Evolutionary conservation across 1,284 basidiomycete genomes (phyloP), one percentile per base, ranked within the genome.

Genomic region (Cutaneotrichosporon curvatum): DNA sequence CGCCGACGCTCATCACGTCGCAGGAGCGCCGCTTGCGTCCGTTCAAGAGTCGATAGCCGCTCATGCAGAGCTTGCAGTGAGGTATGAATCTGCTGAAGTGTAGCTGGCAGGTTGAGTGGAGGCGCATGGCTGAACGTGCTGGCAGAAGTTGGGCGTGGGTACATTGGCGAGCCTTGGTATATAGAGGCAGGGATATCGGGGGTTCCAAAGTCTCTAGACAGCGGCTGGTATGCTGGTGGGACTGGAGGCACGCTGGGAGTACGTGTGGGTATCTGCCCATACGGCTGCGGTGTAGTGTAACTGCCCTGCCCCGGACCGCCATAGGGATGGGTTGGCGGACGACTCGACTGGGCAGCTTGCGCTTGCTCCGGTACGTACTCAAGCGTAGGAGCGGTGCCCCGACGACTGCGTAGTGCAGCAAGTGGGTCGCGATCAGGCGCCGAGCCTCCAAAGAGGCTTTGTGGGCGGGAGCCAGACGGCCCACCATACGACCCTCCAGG

Each of bases 21-120:
- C 15, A 70, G 48, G 1, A 68, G 50, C 43, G 65, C 51, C 5
- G 61, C 50, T 45, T 72, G 70, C 2, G 60, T 58, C 9, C 65
- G 60, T 39, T 92, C 89, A 16, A 92, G 72, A 6, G 78, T 76
- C 56, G 87, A 83, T 22, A 97, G 74, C 11, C 92, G 82, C 69
- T 96, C 92, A 30, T 83, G 85, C 32, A 97, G 77, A 1, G 91
- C 90, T 1, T 87, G 85, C 8, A 97, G 75, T 48, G 91, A 87
- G 0, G 84, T 83, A 65, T 97, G 92, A 33, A 72, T 72, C 45
- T 65, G 62, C 48, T 69, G 65, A 11, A 72, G 49, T 8, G 65
- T 61, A 7, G 59, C 52, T 1, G 67, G 58, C 11, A 70, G 53
- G 41, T 61, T 63, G 22, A 61, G 47, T 6, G 51, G 51, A 4